These are phyloP conservation scores for Raphanus hybrid DNA, from an alignment of 441 rosid species.

Conservation along the genomic window DNA sequence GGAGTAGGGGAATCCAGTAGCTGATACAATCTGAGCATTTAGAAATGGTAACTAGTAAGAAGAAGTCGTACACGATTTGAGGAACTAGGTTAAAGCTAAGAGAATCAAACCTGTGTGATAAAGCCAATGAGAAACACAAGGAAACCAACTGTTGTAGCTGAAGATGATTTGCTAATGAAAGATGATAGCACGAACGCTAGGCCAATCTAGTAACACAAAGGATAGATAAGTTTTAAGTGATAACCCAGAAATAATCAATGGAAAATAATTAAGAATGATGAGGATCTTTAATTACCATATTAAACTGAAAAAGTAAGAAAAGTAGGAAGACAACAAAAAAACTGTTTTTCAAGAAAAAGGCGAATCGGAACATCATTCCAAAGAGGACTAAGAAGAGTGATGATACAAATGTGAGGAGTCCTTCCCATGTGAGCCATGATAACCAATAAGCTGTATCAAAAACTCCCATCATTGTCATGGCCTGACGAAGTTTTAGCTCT, in stretches of 20 bases:
- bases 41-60: constrained; percentile 31
- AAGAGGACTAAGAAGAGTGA: constrained; percentile 76
- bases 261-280: constrained; percentile 1
- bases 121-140: constrained; percentile 76
- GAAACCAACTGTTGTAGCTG: constrained; percentile 87
- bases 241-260: too few relatives aligned
- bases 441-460: constrained; percentile 91
- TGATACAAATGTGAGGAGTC: constrained; percentile 62
- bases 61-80: constrained; percentile 8
- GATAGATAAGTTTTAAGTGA: too few relatives aligned
- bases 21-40: constrained; percentile 61
- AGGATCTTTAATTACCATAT: constrained; percentile 61
- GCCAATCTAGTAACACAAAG: constrained; percentile 53
- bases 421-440: constrained; percentile 96
- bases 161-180: constrained; percentile 78
- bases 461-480: constrained; percentile 88
- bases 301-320: constrained; percentile 84
- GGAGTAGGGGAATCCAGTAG: constrained; percentile 69
- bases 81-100: constrained; percentile 22
- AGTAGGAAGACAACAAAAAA: constrained; percentile 66
- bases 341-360: constrained; percentile 83
- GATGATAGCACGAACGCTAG: constrained; percentile 81
- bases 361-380: constrained; percentile 88
- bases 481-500: constrained; percentile 98
- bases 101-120: constrained; percentile 72